Conservation (phyloP, 768 basidiomycete species). For the Suillus fuscotomentosus region DNA sequence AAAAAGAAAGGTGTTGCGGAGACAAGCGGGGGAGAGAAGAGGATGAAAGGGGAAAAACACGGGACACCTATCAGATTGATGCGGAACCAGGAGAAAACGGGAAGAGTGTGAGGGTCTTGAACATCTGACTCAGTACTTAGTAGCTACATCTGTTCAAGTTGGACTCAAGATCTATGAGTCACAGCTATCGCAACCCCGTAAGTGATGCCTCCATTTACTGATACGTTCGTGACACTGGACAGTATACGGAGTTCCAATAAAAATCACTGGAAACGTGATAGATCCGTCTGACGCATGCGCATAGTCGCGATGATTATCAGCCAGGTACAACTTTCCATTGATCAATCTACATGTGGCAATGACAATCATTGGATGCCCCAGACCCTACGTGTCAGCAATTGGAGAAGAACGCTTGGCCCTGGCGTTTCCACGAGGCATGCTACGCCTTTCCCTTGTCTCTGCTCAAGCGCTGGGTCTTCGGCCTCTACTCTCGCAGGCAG, state of each 20-base stretch:
- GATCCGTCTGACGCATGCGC: background rate
- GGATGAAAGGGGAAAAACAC: slow-evolving; percentile 3
- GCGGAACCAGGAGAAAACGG: slow-evolving; percentile 5
- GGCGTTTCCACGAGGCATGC: slow-evolving; percentile 59
- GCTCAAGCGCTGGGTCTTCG: slow-evolving; percentile 26
- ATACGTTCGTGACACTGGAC: no score
- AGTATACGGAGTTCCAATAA: no score
- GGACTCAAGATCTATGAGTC: no score
- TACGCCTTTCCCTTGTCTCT: slow-evolving; percentile 32
- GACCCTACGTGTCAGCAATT: slow-evolving; percentile 49
- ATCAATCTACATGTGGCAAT: background rate
- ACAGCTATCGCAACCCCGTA: no score
- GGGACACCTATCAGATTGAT: background rate
- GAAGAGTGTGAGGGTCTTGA: background rate
- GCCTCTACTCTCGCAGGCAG: slow-evolving; percentile 56
- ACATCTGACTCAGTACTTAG: no score
- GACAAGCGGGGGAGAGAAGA: slow-evolving; percentile 20
- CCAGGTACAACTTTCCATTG: background rate
- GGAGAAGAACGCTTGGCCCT: slow-evolving; percentile 51
- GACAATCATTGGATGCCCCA: slow-evolving; percentile 39
- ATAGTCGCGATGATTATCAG: background rate
- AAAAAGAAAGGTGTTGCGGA: slow-evolving; percentile 14
- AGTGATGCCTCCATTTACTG: no score
- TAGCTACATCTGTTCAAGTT: no score
- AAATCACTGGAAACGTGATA: background rate